phyloP scores from a whole-genome alignment of 2,329 filamentous ascomycete species.

The Alternaria triticimaculans region DNA sequence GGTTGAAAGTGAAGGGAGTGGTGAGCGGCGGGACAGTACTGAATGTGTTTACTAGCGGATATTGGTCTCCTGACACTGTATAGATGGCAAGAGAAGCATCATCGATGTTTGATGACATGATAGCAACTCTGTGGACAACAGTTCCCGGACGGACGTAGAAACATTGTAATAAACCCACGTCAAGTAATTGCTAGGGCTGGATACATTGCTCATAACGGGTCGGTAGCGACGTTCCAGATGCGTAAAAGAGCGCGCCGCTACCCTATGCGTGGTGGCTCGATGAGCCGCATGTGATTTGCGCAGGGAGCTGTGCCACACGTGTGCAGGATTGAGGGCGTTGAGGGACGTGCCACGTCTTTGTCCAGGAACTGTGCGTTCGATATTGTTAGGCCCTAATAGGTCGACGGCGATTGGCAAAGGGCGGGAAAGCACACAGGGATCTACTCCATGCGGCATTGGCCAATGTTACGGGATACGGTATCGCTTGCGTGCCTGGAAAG shows the following conservation, averaged over 20 bases:
- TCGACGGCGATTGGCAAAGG: background rate
- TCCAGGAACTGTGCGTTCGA: background rate
- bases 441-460: background rate
- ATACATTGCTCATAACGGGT: background rate
- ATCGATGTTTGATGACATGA: background rate
- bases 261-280: background rate
- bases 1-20: background rate
- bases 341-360: background rate
- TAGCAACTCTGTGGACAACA: background rate
- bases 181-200: background rate
- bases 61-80: background rate
- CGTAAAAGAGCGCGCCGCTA: background rate
- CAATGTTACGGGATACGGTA: background rate
- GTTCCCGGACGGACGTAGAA: too few species aligned
- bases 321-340: background rate
- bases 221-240: background rate
- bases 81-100: background rate
- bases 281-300: background rate
- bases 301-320: background rate
- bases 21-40: background rate
- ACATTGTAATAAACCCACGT: too few species aligned
- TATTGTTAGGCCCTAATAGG: background rate
- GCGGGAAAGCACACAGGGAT: background rate
- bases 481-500: background rate
- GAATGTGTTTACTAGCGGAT: background rate